Conservation (phyloP, 139 green algal genomes). For the Chlamydomonas schloesseri region DNA sequence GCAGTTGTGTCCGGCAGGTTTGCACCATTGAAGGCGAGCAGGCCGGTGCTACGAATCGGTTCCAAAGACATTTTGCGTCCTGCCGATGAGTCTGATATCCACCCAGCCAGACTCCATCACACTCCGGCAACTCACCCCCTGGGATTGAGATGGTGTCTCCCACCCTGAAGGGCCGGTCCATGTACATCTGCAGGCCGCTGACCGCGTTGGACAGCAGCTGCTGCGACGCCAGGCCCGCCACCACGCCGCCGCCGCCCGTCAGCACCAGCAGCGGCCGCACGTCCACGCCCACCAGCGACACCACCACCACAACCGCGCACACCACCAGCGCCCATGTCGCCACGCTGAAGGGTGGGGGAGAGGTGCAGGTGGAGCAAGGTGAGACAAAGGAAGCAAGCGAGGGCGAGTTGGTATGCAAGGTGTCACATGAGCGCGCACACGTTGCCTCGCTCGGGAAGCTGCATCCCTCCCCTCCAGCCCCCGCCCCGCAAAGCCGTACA, state of each 20-base stretch:
- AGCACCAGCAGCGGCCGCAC: slow-evolving; percentile 34
- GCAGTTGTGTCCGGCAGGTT: too few species aligned
- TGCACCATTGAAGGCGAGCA: too few species aligned
- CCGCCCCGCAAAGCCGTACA: too few species aligned
- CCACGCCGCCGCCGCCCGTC: slow-evolving; percentile 28
- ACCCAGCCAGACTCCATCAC: too few species aligned
- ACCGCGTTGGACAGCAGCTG: slow-evolving; percentile 38
- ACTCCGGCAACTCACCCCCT: not conserved
- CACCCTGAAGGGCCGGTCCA: slow-evolving; percentile 30
- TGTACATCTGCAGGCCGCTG: slow-evolving; percentile 36
- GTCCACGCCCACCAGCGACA: slow-evolving; percentile 12
- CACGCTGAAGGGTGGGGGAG: not conserved
- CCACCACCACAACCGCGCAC: not conserved
- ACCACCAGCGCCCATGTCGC: slow-evolving; percentile 9
- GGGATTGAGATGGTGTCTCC: slow-evolving; percentile 23
- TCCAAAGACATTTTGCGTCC: too few species aligned
- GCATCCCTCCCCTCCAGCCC: too few species aligned
- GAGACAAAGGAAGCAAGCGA: not conserved
- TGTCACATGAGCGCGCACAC: too few species aligned
- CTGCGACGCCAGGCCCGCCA: slow-evolving; percentile 42
- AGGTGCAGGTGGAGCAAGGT: too few species aligned
- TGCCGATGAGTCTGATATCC: too few species aligned
- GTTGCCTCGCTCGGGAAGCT: too few species aligned
- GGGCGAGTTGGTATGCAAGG: too few species aligned
- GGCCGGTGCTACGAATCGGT: too few species aligned